Conservation (phyloP, 75 land plant species). For the Cupressus sempervirens region DNA sequence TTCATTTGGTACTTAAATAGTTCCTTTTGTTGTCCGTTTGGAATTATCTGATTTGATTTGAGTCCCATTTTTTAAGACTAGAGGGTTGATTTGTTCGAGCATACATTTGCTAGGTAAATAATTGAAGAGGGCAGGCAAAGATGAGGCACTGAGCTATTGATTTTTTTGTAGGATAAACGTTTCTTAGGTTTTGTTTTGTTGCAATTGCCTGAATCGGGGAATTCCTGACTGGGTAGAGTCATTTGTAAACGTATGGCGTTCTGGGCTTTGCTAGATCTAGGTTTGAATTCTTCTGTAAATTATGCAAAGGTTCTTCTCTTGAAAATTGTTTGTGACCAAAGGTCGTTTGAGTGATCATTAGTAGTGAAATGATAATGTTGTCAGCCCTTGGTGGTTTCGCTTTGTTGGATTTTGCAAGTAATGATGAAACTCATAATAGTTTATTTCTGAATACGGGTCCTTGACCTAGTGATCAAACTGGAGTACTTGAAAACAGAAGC, state of each 20-base stretch:
- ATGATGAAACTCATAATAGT: neutral
- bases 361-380: neutral
- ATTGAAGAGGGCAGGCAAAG: neutral
- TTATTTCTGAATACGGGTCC: neutral
- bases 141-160: neutral
- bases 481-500: neutral
- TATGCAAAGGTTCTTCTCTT: neutral
- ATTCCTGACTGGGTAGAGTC: neutral
- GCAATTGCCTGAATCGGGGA: neutral
- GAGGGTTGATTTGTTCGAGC: neutral
- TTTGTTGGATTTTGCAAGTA: neutral
- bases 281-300: neutral
- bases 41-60: neutral
- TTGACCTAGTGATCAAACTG: neutral
- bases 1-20: constrained; percentile 63
- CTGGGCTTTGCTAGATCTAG: neutral
- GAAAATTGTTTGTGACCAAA: neutral
- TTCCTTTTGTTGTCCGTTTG: neutral
- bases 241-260: neutral
- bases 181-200: neutral
- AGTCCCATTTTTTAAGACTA: neutral
- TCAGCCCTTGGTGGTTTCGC: neutral
- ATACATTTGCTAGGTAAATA: neutral
- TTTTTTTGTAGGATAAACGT: neutral
- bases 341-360: neutral